These are phyloP conservation scores for Cenchrus purpureus DNA, from an alignment of 176 grass and related monocot genomes.

Conservation along the genomic window DNA sequence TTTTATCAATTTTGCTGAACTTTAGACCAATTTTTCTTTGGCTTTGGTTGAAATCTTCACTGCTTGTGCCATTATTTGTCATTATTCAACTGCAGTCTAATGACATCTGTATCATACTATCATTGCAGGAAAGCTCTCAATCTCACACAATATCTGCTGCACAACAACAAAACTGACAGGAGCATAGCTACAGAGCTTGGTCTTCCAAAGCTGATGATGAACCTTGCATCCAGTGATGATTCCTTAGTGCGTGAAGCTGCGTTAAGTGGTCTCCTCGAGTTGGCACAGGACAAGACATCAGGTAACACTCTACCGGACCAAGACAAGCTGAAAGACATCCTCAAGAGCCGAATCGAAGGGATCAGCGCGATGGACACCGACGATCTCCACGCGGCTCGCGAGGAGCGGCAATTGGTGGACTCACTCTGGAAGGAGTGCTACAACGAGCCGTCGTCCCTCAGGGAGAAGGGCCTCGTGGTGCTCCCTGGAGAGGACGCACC, in stretches of 20 bases:
- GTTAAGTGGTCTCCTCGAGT: slow-evolving; percentile 66
- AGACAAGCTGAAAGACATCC: slow-evolving; percentile 66
- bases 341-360: slow-evolving; percentile 72
- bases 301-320: slow-evolving; percentile 46
- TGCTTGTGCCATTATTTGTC: slow-evolving; percentile 1
- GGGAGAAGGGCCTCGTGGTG: slow-evolving; percentile 80
- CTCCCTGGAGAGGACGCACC: slow-evolving; percentile 75
- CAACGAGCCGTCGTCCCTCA: slow-evolving; percentile 62
- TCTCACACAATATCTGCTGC: slow-evolving; percentile 59
- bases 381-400: slow-evolving; percentile 63
- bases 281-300: slow-evolving; percentile 50
- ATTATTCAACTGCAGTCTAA: background rate
- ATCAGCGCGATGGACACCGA: slow-evolving; percentile 63
- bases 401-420: slow-evolving; percentile 92
- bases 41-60: background rate
- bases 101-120: background rate
- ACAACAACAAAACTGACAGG: slow-evolving; percentile 66
- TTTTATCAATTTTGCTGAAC: background rate
- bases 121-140: slow-evolving; percentile 83
- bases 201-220: slow-evolving; percentile 66
- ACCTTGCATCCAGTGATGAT: slow-evolving; percentile 70
- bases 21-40: background rate
- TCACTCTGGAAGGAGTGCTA: slow-evolving; percentile 87
- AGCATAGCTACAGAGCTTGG: slow-evolving; percentile 57
- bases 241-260: slow-evolving; percentile 69